Percentiles rank a stretch among this genome's conserved stretches.
phyloP scores from a whole-genome alignment of 805 yeast genomes.

The Wickerhamomyces silvicola region DNA sequence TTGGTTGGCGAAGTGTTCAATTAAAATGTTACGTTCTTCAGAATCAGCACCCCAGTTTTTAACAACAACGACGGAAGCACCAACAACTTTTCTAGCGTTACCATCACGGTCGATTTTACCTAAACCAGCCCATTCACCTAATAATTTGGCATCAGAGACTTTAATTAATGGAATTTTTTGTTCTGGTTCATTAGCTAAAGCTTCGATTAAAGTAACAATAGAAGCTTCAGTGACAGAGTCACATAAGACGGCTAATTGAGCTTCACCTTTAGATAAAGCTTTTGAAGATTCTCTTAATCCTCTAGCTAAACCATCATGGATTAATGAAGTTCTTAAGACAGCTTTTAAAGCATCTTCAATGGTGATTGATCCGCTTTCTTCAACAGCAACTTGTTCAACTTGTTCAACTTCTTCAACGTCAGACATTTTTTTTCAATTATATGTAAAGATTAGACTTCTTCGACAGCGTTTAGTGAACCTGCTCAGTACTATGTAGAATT shows the following conservation, averaged over 20 bases:
- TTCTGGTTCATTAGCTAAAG: conserved; percentile 97
- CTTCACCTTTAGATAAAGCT: conserved; percentile 97
- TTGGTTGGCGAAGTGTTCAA: conserved; percentile 91
- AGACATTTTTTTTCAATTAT: conserved; percentile 51
- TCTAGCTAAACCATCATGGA: conserved; percentile 99
- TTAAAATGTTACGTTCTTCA: conserved; percentile 91
- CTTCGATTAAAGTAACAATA: conserved; percentile 96
- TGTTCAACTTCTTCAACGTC: conserved; percentile 87
- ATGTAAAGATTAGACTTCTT: conserved; percentile 52
- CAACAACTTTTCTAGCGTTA: conserved; percentile 99
- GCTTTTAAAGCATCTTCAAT: conserved; percentile 98
- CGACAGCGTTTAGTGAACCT: conserved; percentile 55
- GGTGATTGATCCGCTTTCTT: conserved; percentile 85
- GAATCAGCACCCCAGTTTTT: conserved; percentile 99
- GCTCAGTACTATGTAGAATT: conserved; percentile 43
- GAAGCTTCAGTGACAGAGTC: conserved; percentile 98
- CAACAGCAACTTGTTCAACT: conserved; percentile 80
- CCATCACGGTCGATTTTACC: conserved; percentile 99
- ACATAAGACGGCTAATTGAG: conserved; percentile 94
- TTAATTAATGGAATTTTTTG: conserved; percentile 95
- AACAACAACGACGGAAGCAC: conserved; percentile 99
- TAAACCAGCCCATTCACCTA: conserved; percentile 99
- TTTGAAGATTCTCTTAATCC: conserved; percentile 99
- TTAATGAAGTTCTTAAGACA: conserved; percentile 95
- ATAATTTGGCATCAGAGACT: conserved; percentile 98